Evolutionary conservation across 441 rosid species (phyloP).

Genomic region (Erodium chrysanthum): DNA sequence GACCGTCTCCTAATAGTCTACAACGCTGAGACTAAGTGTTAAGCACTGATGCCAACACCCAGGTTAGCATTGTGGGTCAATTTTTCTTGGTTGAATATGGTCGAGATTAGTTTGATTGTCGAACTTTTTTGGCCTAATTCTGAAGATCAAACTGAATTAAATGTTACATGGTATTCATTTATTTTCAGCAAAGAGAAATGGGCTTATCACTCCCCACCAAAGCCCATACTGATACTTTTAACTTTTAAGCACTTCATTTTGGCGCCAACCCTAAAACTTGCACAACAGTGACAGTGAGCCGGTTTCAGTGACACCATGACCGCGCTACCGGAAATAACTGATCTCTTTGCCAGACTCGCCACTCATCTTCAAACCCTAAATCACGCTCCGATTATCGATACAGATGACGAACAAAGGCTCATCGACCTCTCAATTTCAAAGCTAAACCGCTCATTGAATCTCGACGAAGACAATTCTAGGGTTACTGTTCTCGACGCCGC

Average conservation of each 20-base stretch:
- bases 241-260: neutral
- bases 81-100: no score
- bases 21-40: no score
- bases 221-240: neutral
- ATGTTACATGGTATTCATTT: no score
- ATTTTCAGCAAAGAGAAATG: neutral
- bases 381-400: neutral
- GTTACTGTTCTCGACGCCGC: constrained; percentile 51
- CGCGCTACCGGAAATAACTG: constrained; percentile 21
- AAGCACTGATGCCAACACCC: no score
- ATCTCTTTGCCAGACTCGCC: constrained; percentile 44
- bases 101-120: no score
- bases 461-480: constrained; percentile 26
- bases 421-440: constrained; percentile 40
- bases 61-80: no score
- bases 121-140: no score
- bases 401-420: constrained; percentile 20
- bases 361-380: constrained; percentile 26
- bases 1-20: no score
- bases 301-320: constrained; percentile 12
- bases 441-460: constrained; percentile 48
- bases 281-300: neutral
- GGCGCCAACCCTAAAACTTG: constrained; percentile 6
- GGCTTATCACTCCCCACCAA: neutral
- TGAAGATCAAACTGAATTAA: no score